These are phyloP conservation scores for Stagonosporopsis tanaceti DNA, from an alignment of 2,329 filamentous ascomycete species.

Conservation along the genomic window DNA sequence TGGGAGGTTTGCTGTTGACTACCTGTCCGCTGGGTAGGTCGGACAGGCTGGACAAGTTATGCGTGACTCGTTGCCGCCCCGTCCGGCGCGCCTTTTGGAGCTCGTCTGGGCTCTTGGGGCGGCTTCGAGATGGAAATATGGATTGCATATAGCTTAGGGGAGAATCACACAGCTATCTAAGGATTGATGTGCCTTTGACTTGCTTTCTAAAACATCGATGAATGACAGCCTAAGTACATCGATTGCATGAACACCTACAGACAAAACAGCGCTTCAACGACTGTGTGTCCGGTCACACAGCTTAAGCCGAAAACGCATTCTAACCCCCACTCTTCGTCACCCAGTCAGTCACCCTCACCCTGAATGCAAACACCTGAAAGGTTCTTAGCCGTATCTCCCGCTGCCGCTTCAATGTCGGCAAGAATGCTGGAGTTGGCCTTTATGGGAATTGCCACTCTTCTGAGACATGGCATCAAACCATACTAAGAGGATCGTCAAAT, in stretches of 20 bases:
- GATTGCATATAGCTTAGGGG: slow-evolving; percentile 10
- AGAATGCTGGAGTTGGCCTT: too few relatives aligned
- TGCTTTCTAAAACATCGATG: not conserved
- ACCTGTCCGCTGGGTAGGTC: slow-evolving; percentile 30
- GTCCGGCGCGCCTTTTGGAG: slow-evolving; percentile 10
- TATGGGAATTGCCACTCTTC: too few relatives aligned
- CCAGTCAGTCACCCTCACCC: too few relatives aligned
- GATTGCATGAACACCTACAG: not conserved
- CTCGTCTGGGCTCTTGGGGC: slow-evolving; percentile 12
- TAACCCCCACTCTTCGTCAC: too few relatives aligned
- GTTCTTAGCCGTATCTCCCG: too few relatives aligned
- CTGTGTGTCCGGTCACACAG: too few relatives aligned
- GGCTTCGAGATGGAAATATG: slow-evolving; percentile 12
- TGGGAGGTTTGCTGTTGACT: slow-evolving; percentile 22
- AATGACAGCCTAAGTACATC: not conserved
- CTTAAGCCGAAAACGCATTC: too few relatives aligned
- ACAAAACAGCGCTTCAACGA: not conserved
- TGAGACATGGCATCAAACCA: too few relatives aligned
- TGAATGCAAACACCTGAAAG: too few relatives aligned
- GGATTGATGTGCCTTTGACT: not conserved
- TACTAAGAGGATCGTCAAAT: too few relatives aligned
- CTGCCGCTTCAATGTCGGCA: too few relatives aligned
- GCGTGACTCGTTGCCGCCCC: slow-evolving; percentile 9
- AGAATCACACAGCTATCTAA: slow-evolving; percentile 16
- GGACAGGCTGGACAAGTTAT: slow-evolving; percentile 23